Conservation (phyloP, 2,329 filamentous ascomycete species). For the Sclerotinia glacialis region DNA sequence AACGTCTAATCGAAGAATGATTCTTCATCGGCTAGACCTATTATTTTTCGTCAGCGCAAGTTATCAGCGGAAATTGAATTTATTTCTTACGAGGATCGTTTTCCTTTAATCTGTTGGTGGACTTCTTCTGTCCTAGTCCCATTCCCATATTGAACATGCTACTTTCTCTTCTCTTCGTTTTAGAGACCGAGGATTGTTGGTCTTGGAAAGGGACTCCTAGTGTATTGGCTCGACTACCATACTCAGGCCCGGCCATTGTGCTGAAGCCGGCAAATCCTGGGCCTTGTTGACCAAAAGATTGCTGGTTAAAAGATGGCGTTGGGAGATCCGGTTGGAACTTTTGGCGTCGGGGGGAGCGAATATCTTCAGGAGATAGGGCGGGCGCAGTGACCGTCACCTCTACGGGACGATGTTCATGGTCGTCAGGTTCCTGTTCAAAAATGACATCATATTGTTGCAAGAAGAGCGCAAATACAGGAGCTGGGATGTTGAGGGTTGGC, state of each 20-base stretch:
- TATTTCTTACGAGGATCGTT: conserved; percentile 35
- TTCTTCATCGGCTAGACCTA: conserved; percentile 38
- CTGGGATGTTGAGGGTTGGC: conserved; percentile 92
- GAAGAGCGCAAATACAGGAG: conserved; percentile 90
- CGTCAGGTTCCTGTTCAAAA: conserved; percentile 69
- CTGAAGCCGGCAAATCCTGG: conserved; percentile 47
- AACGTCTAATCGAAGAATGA: conserved; percentile 38
- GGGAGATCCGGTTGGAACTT: conserved; percentile 62
- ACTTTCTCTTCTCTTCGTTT: conserved; percentile 57
- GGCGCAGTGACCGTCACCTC: conserved; percentile 46
- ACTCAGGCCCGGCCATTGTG: conserved; percentile 39
- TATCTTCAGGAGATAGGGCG: conserved; percentile 51
- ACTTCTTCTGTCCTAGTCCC: conserved; percentile 42
- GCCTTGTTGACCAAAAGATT: conserved; percentile 42
- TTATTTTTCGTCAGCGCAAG: conserved; percentile 21
- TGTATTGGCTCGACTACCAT: conserved; percentile 32
- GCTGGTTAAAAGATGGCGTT: conserved; percentile 56
- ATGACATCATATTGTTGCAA: conserved; percentile 86
- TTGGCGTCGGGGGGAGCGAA: conserved; percentile 62
- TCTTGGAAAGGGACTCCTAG: conserved; percentile 37
- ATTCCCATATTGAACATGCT: conserved; percentile 52
- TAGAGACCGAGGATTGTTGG: conserved; percentile 29
- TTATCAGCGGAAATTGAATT: not conserved
- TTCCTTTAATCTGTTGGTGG: conserved; percentile 32
- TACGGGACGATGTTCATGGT: conserved; percentile 55